A percentile compares a stretch with the other conserved stretches of the same genome.
phyloP scores from a whole-genome alignment of 306 rosid species.

The Cucurbita argyrosperma region DNA sequence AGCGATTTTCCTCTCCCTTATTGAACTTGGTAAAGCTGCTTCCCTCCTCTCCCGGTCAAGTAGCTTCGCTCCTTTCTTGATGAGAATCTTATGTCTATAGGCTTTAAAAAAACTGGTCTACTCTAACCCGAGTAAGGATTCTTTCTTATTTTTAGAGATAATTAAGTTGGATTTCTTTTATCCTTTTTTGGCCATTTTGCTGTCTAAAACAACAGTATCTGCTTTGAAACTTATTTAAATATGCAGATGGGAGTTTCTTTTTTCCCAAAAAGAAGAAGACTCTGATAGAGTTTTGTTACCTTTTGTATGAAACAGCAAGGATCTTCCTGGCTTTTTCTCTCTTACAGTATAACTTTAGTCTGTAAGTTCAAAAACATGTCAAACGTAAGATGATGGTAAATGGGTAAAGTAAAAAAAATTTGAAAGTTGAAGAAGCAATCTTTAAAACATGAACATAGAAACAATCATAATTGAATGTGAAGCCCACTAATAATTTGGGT shows the following conservation, averaged over 20 bases:
- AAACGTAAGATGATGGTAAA: not conserved
- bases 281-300: not conserved
- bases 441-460: not conserved
- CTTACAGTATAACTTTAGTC: not conserved
- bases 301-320: not conserved
- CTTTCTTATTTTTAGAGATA: not conserved
- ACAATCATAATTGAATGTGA: not conserved
- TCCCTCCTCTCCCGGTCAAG: no score
- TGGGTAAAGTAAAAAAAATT: not conserved
- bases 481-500: not conserved
- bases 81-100: no score
- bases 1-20: no score
- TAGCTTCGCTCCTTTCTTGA: no score
- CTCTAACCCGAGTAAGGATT: no score
- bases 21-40: no score
- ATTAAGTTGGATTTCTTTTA: not conserved
- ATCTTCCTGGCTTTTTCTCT: not conserved
- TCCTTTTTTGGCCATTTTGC: not conserved
- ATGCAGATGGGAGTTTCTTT: not conserved
- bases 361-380: not conserved
- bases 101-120: no score
- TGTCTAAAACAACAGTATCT: not conserved
- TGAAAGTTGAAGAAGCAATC: not conserved
- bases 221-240: not conserved
- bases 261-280: not conserved